Conservation (phyloP, 345 rosid species). For the Acer yangbiense region DNA sequence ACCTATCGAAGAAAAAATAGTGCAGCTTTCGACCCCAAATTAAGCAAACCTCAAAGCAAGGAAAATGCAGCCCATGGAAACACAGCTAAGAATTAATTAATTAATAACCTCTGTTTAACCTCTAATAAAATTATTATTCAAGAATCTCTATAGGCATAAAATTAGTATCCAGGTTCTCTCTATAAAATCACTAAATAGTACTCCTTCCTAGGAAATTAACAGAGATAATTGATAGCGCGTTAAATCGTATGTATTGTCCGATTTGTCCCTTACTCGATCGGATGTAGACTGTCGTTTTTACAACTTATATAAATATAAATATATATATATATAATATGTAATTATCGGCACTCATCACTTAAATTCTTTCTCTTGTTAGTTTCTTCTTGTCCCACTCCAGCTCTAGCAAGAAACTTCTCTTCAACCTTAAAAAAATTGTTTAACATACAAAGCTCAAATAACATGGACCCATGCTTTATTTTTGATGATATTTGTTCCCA, state of each 20-base stretch:
- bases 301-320: background rate
- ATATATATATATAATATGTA: no score
- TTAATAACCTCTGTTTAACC: background rate
- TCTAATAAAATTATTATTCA: background rate
- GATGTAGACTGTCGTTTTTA: conserved; percentile 2
- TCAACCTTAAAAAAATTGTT: background rate
- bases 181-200: background rate
- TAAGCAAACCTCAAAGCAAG: no score
- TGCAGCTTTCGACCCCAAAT: no score
- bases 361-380: conserved; percentile 23
- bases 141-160: no score
- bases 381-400: conserved; percentile 13
- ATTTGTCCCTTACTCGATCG: background rate
- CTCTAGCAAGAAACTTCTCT: background rate
- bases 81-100: background rate
- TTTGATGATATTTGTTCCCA: background rate
- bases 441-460: background rate
- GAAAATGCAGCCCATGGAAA: no score
- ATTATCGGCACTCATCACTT: background rate
- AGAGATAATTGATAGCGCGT: no score
- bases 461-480: background rate
- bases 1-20: no score
- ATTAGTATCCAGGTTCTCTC: background rate
- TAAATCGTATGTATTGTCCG: no score
- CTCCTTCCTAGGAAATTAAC: no score